Evolutionary conservation across 2,329 filamentous ascomycete species (phyloP), one percentile per base, ranked within the genome.

Genomic region (Microcyclospora pomicola): DNA sequence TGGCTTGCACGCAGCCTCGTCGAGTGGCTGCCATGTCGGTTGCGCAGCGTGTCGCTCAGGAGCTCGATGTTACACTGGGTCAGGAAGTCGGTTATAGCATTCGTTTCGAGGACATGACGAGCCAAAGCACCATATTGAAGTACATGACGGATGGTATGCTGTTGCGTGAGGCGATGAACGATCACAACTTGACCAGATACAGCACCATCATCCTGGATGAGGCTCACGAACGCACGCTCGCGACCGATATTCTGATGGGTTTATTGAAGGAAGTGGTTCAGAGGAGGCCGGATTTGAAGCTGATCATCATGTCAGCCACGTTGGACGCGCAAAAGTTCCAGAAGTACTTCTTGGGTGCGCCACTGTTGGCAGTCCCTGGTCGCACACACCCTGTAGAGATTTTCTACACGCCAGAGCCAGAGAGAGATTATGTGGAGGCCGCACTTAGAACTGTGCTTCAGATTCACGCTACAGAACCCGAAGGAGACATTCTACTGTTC

Each of bases 81-180:
- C 78, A 95, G 49, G 88, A 96, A 64, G 87, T 98, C 39, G 91
- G 91, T 62, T 98, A 96, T 68, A 96, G 84, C 61, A 96, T 98
- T 60, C 85, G 91, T 69, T 98, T 98, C 62, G 92, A 98, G 63
- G 91, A 98, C 60, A 82, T 78, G 66, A 96, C 91, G 1, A 75
- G 82, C 36, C 75, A 77, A 41, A 86, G 83, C 61, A 98, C 91
- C 1, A 75, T 92, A 43, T 75, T 98, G 58, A 98, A 98, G 69
- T 98, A 98, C 69, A 98, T 98, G 91, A 98, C 92, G 33, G 91
- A 98, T 57, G 92, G 92, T 75, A 96, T 98, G 81, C 77, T 98
- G 53, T 71, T 96, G 55, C 72, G 91, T 55, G 91, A 98, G 64
- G 87, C 91, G 40, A 93, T 98, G 79, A 80, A 95, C 62, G 91